Evolutionary conservation across 164 flowering plant species (phyloP).

Genomic region (Saururus chinensis): DNA sequence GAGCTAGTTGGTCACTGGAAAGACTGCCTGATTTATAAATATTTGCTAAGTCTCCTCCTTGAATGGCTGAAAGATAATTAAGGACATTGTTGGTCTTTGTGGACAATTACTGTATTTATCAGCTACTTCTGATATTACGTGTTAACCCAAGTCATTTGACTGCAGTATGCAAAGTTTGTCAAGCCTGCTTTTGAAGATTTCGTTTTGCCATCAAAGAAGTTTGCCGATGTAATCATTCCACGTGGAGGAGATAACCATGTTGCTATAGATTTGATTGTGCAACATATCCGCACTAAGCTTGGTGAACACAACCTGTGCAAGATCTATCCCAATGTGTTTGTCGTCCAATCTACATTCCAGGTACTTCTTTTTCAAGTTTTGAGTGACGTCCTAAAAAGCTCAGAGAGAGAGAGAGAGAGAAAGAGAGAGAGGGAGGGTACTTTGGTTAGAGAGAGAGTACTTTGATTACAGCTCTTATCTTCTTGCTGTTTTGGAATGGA

Average conservation of each 20-base stretch:
- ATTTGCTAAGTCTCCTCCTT: neutral
- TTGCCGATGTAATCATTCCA: constrained; percentile 96
- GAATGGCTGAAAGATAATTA: too few relatives aligned
- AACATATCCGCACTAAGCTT: constrained; percentile 91
- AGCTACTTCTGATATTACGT: neutral
- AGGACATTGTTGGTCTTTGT: too few relatives aligned
- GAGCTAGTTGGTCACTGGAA: neutral
- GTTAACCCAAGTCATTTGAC: neutral
- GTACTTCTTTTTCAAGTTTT: constrained; percentile 17
- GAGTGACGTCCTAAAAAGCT: neutral
- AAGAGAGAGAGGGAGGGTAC: too few relatives aligned
- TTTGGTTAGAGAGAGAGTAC: too few relatives aligned
- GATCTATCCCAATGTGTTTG: constrained; percentile 71
- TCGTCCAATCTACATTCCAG: constrained; percentile 95
- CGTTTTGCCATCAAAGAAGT: constrained; percentile 92
- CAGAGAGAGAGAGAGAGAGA: too few relatives aligned
- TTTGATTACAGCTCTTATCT: too few relatives aligned
- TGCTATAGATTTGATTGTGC: constrained; percentile 90
- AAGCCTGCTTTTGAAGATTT: constrained; percentile 98
- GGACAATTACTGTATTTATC: neutral
- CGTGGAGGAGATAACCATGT: constrained; percentile 98
- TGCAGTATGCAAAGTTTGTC: constrained; percentile 97
- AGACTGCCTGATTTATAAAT: neutral
- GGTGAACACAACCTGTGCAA: constrained; percentile 95
- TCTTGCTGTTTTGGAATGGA: too few relatives aligned